A percentile compares a stretch with the other conserved stretches of the same genome.
phyloP scores from a whole-genome alignment of 2,329 filamentous ascomycete genomes.

The Cadophora luteo-olivacea region DNA sequence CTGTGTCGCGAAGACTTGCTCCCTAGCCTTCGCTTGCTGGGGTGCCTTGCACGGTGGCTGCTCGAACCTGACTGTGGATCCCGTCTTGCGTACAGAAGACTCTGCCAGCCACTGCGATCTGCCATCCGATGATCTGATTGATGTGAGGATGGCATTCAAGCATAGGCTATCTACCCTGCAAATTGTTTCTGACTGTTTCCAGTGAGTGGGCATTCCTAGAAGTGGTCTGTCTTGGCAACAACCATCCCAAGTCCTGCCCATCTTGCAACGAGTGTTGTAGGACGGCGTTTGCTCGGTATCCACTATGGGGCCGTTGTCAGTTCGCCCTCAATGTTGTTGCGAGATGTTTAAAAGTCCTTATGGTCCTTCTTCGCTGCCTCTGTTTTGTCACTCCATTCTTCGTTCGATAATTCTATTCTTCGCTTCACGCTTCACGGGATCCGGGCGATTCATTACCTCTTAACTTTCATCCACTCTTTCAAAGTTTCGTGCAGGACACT shows the following conservation, averaged over 20 bases:
- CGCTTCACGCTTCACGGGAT: conserved; percentile 30
- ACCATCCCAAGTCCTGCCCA: conserved; percentile 22
- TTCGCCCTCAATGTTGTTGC: neutral
- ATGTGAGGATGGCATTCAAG: conserved; percentile 7
- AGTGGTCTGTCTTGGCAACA: conserved; percentile 19
- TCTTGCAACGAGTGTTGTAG: conserved; percentile 33
- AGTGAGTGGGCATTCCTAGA: conserved; percentile 13
- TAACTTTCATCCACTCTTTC: conserved; percentile 41
- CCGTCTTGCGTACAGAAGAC: neutral
- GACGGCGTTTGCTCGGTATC: conserved; percentile 30
- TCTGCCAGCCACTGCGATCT: conserved; percentile 14
- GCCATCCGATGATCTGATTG: conserved; percentile 20
- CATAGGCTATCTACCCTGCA: conserved; percentile 8
- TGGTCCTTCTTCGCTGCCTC: conserved; percentile 28
- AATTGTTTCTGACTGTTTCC: conserved; percentile 29
- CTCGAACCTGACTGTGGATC: conserved; percentile 7
- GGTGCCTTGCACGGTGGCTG: conserved; percentile 7
- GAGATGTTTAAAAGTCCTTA: conserved; percentile 15
- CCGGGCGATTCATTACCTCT: conserved; percentile 38
- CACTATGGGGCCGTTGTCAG: conserved; percentile 17
- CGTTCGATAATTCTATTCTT: conserved; percentile 35
- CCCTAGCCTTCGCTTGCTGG: conserved; percentile 6
- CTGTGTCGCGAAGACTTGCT: conserved; percentile 26
- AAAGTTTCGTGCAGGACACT: conserved; percentile 45
- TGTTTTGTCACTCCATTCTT: conserved; percentile 31